Evolutionary conservation across 1,284 basidiomycete genomes (phyloP), one percentile per base, ranked within the genome.

Genomic region (Cryptococcus depauperatus): DNA sequence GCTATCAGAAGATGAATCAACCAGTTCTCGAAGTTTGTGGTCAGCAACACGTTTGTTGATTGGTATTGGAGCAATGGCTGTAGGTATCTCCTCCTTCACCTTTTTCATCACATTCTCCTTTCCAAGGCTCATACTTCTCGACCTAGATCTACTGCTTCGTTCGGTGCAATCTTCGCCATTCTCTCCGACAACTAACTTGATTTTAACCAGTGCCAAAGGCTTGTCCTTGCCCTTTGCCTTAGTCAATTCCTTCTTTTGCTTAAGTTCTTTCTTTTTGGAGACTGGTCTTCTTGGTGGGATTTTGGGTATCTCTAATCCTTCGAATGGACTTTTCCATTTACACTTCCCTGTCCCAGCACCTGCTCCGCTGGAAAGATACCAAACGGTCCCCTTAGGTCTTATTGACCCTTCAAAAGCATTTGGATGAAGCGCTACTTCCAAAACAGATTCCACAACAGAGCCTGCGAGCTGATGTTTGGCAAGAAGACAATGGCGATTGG

Each of bases 361-460:
- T 3, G 50, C 47, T 5, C 58, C 50, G 11, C 54, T 53, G 11
- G 55, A 44, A 6, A 68, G 51, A 43, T 52, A 69, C 62, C 64
- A 70, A 9, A 69, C 64, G 4, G 63, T 57, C 1, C 68, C 68
- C 43, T 65, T 64, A 16, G 68, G 68, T 35, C 68, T 50, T n/a
- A 51, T 41, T 0, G 45, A 28, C 14, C 51, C 54, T 5, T 52
- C 52, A 42, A 63, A 64, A 9, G 68, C 66, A 19, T 54, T 44
- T 1, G 68, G 68, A 39, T 66, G 66, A 3, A 70, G 62, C 4
- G 68, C 67, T 0, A 66, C 50, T 34, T 60, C 62, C 23, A 69
- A 57, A 6, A 57, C 57, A 8, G 61, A 51, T 41, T 70, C 68
- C 23, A 59, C 59, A 14, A 58, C 58, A 5, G 66, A 61, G 3